Conservation (phyloP, 305 asterid genomes). For the Stenogyne calaminthoides region DNA sequence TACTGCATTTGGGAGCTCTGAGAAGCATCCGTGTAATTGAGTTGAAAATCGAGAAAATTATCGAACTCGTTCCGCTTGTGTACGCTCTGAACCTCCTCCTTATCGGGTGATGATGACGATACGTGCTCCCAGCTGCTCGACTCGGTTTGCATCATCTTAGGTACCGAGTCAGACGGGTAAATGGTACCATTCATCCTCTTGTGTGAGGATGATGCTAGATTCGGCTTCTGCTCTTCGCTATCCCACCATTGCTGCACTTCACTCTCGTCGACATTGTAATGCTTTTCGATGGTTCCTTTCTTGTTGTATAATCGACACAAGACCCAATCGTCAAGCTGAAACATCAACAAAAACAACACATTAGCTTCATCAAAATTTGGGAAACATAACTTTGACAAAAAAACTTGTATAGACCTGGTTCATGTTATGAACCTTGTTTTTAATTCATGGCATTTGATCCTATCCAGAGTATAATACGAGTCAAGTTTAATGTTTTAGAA, state of each 20-base stretch:
- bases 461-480: too few species aligned
- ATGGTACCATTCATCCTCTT: slow-evolving; percentile 30
- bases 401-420: too few species aligned
- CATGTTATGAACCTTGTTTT: too few species aligned
- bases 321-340: too few species aligned
- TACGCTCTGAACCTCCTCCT: slow-evolving; percentile 59
- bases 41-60: slow-evolving; percentile 35
- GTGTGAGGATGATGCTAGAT: neutral
- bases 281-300: too few species aligned
- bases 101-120: slow-evolving; percentile 39
- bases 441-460: too few species aligned
- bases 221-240: too few species aligned
- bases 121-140: slow-evolving; percentile 66
- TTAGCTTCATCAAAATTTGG: neutral
- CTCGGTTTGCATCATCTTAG: slow-evolving; percentile 46
- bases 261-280: too few species aligned
- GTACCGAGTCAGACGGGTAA: slow-evolving; percentile 33
- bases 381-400: too few species aligned
- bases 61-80: slow-evolving; percentile 42
- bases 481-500: too few species aligned
- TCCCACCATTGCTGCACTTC: too few species aligned
- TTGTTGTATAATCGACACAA: too few species aligned
- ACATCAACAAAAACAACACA: neutral
- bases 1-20: slow-evolving; percentile 39
- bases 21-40: slow-evolving; percentile 36